phyloP scores from a whole-genome alignment of 2,329 filamentous ascomycete species.

The Septoria linicola region DNA sequence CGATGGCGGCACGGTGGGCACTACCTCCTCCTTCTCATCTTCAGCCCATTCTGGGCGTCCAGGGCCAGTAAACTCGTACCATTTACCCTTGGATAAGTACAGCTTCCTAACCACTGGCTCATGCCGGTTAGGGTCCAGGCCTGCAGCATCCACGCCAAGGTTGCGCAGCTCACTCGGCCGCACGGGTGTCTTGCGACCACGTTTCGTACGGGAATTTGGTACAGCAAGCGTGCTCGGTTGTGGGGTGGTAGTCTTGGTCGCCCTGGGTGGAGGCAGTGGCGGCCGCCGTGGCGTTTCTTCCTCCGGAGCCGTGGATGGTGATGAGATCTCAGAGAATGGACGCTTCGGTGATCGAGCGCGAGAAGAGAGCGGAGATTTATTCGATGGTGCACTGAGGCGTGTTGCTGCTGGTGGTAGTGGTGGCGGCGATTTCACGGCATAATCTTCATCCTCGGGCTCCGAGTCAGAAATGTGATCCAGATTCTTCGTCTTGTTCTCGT shows the following conservation, averaged over 20 bases:
- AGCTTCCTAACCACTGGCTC: conserved; percentile 17
- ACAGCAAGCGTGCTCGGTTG: background rate
- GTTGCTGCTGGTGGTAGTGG: background rate
- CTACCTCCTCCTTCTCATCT: conserved; percentile 16
- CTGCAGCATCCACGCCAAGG: conserved; percentile 7
- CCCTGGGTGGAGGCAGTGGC: conserved; percentile 1
- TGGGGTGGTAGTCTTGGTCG: background rate
- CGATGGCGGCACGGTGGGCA: background rate
- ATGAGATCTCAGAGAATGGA: conserved; percentile 6
- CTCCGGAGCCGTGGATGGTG: conserved; percentile 3
- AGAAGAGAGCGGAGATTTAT: background rate
- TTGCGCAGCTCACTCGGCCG: conserved; percentile 9
- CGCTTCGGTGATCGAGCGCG: conserved; percentile 12
- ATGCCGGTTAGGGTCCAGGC: conserved; percentile 19
- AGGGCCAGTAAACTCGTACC: conserved; percentile 20
- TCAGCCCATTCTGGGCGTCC: conserved; percentile 22
- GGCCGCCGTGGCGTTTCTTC: background rate
- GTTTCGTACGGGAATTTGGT: background rate
- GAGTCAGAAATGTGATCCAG: background rate
- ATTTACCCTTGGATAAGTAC: conserved; percentile 18
- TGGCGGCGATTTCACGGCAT: conserved; percentile 11
- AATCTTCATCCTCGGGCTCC: background rate
- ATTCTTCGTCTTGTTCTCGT: conserved; percentile 1
- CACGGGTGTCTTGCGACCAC: background rate
- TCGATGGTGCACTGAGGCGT: conserved; percentile 6